Base-by-base conservation (phyloP, 139 green algal species). In the Haematococcus lacustris region DNA sequence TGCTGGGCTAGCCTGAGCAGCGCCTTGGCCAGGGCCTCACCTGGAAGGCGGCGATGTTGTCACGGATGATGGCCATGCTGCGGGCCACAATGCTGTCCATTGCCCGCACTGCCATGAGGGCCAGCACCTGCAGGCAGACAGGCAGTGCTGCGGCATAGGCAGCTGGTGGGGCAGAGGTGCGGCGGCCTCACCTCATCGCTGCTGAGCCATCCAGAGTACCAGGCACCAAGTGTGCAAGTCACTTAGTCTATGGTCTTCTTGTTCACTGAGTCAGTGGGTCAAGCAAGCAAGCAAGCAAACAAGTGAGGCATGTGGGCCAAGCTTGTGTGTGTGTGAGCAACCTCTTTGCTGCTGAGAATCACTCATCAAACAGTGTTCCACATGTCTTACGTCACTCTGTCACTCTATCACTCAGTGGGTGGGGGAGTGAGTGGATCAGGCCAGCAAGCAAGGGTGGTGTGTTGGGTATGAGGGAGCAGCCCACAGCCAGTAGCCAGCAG, bases 101-200 rank as follows among this genome's bases (percentile, higher is more conserved):
- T 13, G 73, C 71, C 3, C 80, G 67, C 39, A 95, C 57, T 5
- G 73, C 88, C 23, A 87, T 83, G 26, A 94, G 78, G 1, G 85
- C 88, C 7, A 95, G 83, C 51, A 90, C 74, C 82, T 93, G 80
- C 38, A 62, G 37, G 23, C 7, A 71, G 17, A 66, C 50, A 21
- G 37, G 60, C n/a, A n/a, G 28, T 34, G 13, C 50, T 32, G 30
- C 21, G 6, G 32, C 38, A n/a, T 64, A 37, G 66, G 6, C 40
- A 61, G 38, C 4, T 43, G 68, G 39, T 26, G 30, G 9, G n/a
- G 34, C 28, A 60, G 28, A 32, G 2, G 28, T 34, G 38, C 25
- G 23, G 17, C 34, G 33, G 38, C 17, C 25, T 35, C 6, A 35
- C 4, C 25, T 71, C 26, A 50, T 41, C 13, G 25, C 26, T n/a